A percentile compares a stretch with the other conserved stretches of the same genome.
Conservation (phyloP, 495 filamentous ascomycete species). For the Cudoniella acicularis region DNA sequence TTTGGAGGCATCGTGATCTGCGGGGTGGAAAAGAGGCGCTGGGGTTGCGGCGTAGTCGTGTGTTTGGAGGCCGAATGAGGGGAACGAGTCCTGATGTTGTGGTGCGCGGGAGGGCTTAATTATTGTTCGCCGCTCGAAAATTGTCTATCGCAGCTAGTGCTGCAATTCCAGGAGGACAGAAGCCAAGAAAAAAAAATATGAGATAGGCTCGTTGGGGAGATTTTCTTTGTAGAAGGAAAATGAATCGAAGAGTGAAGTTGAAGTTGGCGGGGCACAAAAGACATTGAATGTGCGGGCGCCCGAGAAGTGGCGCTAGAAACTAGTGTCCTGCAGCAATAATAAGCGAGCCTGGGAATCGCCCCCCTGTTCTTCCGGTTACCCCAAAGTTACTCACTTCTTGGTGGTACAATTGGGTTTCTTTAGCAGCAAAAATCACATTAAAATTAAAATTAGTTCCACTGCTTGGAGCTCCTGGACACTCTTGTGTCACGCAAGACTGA, state of each 20-base stretch:
- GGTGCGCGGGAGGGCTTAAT: background rate
- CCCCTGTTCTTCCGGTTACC: no score
- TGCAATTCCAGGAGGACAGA: no score
- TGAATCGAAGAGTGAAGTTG: background rate
- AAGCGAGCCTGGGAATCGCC: background rate
- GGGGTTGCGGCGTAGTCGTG: background rate
- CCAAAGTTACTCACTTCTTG: no score
- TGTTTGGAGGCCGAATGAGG: background rate
- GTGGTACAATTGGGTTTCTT: no score
- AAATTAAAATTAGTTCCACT: no score
- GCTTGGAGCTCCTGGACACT: no score
- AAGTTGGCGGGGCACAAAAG: background rate
- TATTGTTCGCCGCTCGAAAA: background rate
- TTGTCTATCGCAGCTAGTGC: no score
- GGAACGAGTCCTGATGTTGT: background rate
- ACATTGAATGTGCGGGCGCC: background rate
- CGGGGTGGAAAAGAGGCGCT: background rate
- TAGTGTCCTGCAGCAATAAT: background rate
- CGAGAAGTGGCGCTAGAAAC: background rate
- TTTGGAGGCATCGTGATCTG: conserved; percentile 71
- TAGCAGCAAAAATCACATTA: no score
- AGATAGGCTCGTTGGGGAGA: no score
- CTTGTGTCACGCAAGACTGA: background rate
- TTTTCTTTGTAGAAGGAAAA: background rate
- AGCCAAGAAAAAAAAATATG: no score